Evolutionary conservation across 164 flowering plant genomes (phyloP), one percentile per base, ranked within the genome.

Genomic region (Brasenia schreberi): DNA sequence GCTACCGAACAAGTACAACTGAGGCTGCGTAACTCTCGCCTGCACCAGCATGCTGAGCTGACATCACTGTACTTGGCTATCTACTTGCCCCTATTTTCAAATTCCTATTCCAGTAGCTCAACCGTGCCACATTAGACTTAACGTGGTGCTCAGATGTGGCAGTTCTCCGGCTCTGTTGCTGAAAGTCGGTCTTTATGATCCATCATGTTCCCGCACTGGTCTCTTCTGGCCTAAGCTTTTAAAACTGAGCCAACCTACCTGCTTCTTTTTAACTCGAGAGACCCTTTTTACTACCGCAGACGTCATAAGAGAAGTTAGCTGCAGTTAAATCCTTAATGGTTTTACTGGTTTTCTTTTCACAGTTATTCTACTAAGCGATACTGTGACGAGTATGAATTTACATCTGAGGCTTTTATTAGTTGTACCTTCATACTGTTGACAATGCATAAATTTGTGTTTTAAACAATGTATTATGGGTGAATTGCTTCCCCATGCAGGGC

Each of bases 401-500:
- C 27, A 23, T n/a, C n/a, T 23, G 27, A 23, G 27, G 27, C 27
- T 23, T 23, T 23, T 23, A 23, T 23, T 23, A 23, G 27, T 23
- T 23, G 27, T 23, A 23, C 27, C 27, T 23, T 23, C 27, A 23
- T 23, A 2, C 27, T 23, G 27, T 23, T 23, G 27, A 23, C 27
- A 23, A 23, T 23, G 27, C 27, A 23, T 23, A 23, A 23, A 23
- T 23, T 23, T 23, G 27, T 23, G 27, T 23, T 23, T 23, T 23
- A 23, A 23, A 23, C 1, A 23, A n/a, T n/a, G 27, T 23, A 23
- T 23, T 0, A 23, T 23, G 27, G 27, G 27, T 23, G 27, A 23
- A 23, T 23, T 0, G 27, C 27, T 23, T 23, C 27, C 27, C 18
- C 18, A 11, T 75, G 66, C 89, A 95, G 99, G 67, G 97, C 97